These are phyloP conservation scores for Maudiozyma pseudohumilis DNA, from an alignment of 805 yeast species.

Conservation along the genomic window DNA sequence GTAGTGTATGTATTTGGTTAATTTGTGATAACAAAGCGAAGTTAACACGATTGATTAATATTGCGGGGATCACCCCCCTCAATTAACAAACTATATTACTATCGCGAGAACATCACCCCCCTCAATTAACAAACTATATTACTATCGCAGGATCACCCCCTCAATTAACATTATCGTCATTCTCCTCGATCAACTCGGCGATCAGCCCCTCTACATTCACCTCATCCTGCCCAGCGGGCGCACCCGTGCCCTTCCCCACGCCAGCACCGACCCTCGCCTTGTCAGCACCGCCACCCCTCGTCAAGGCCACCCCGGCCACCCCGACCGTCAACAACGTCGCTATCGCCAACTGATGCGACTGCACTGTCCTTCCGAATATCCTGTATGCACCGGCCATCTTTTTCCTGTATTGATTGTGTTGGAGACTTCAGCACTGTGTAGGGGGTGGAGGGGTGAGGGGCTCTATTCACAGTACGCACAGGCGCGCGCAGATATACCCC, in stretches of 20 bases:
- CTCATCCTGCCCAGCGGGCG: conserved; percentile 9
- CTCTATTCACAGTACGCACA: not conserved
- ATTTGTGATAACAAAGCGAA: not conserved
- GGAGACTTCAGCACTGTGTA: not conserved
- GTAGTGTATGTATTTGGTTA: not conserved
- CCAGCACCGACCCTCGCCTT: not conserved
- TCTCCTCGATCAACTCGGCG: conserved; percentile 16
- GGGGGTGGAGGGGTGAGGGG: not conserved
- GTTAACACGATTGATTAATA: not conserved
- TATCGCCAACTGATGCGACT: conserved; percentile 75
- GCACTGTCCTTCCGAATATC: conserved; percentile 75
- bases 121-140: not conserved
- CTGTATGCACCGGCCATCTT: conserved; percentile 44
- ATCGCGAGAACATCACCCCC: not conserved
- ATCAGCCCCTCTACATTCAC: conserved; percentile 22
- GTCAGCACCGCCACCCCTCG: not conserved
- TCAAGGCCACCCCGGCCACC: not conserved
- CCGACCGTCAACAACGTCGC: conserved; percentile 41
- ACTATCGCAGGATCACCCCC: not conserved
- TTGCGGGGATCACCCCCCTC: not conserved
- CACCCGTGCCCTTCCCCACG: not conserved
- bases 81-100: no score
- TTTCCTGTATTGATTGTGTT: not conserved
- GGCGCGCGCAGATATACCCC: not conserved
- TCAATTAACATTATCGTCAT: not conserved